These are phyloP conservation scores for Macrophomina tecta DNA, from an alignment of 2,329 filamentous ascomycete genomes.

Conservation along the genomic window DNA sequence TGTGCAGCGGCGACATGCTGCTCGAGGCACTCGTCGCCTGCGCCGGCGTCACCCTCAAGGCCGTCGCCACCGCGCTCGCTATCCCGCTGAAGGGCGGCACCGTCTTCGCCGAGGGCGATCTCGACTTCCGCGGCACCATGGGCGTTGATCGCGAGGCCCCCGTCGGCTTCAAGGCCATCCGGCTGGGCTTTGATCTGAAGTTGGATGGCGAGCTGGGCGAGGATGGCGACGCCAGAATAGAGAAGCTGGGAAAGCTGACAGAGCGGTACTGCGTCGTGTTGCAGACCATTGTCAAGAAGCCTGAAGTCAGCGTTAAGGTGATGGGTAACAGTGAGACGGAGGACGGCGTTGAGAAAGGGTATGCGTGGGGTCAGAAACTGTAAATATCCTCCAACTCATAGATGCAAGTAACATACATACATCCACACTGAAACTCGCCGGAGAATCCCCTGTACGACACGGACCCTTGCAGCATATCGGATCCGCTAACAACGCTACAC, in stretches of 20 bases:
- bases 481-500: too few relatives aligned
- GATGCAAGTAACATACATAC: too few relatives aligned
- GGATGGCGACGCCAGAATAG: slow-evolving; percentile 51
- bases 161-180: slow-evolving; percentile 55
- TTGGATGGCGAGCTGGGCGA: slow-evolving; percentile 32
- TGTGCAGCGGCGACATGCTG: slow-evolving; percentile 58
- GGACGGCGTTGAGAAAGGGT: slow-evolving; percentile 32
- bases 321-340: neutral
- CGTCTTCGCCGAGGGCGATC: slow-evolving; percentile 53
- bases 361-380: neutral
- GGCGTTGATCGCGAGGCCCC: slow-evolving; percentile 55
- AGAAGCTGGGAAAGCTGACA: slow-evolving; percentile 55
- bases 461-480: too few relatives aligned
- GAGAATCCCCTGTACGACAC: too few relatives aligned
- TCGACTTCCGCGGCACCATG: slow-evolving; percentile 58
- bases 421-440: too few relatives aligned
- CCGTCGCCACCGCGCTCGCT: slow-evolving; percentile 55
- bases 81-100: slow-evolving; percentile 52
- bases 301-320: slow-evolving; percentile 9
- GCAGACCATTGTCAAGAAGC: slow-evolving; percentile 22
- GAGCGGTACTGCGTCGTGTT: slow-evolving; percentile 55
- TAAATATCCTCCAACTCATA: neutral
- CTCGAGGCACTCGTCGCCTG: slow-evolving; percentile 58
- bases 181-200: slow-evolving; percentile 47
- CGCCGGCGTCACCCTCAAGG: slow-evolving; percentile 58